Percentiles rank a stretch among this genome's conserved stretches.
phyloP scores from a whole-genome alignment of 371 early-diverging fungal genomes.

The Syncephalastrum racemosum region DNA sequence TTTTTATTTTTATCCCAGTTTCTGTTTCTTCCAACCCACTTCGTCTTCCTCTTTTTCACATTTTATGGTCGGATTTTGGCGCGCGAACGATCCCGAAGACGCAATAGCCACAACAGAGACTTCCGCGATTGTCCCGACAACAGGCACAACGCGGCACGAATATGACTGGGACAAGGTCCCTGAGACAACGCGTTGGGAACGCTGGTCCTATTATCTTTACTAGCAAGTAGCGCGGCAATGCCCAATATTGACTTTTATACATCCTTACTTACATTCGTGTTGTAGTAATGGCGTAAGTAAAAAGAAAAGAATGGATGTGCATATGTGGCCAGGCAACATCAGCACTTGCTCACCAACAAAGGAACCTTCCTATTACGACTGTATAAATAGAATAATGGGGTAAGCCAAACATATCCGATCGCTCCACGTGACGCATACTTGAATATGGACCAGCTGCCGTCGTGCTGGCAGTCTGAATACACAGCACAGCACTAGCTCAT shows the following conservation, averaged over 20 bases:
- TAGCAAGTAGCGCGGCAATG: constrained; percentile 18
- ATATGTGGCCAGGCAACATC: background rate
- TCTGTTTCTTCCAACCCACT: too few relatives aligned
- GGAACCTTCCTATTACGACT: too few relatives aligned
- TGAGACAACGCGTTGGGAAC: constrained; percentile 26
- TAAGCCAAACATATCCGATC: constrained; percentile 6
- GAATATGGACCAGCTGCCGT: too few relatives aligned
- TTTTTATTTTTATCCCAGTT: background rate
- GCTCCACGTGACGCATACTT: too few relatives aligned
- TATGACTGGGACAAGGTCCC: constrained; percentile 27
- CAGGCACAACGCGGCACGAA: too few relatives aligned
- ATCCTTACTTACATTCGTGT: background rate
- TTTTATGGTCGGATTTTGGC: constrained; percentile 4
- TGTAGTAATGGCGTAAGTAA: constrained; percentile 27
- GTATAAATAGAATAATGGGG: constrained; percentile 23
- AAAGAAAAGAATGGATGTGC: background rate
- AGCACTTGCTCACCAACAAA: background rate
- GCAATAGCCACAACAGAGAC: constrained; percentile 8
- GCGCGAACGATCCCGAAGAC: background rate
- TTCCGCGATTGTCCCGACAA: background rate
- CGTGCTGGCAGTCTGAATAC: too few relatives aligned
- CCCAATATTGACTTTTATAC: background rate
- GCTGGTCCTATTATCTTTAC: constrained; percentile 33
- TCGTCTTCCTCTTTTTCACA: constrained; percentile 2
- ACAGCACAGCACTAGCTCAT: too few relatives aligned